These are phyloP conservation scores for Wallacemonas sp. DNA, from an alignment of 208 protist species.

Conservation along the genomic window DNA sequence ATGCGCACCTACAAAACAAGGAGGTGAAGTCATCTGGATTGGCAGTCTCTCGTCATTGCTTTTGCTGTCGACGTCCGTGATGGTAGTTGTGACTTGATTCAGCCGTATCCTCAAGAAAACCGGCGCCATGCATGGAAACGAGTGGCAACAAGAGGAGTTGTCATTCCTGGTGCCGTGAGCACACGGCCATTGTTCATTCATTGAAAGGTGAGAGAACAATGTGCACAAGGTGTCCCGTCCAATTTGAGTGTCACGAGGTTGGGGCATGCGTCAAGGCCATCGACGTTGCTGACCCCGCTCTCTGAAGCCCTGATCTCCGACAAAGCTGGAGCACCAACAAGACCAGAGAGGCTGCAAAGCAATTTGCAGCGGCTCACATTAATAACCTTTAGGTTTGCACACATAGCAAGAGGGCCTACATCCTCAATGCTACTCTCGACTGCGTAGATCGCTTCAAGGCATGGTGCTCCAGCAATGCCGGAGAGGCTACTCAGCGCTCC, in stretches of 20 bases:
- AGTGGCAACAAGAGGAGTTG: too few relatives aligned
- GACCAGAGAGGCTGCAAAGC: background rate
- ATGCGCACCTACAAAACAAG: too few relatives aligned
- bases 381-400: background rate
- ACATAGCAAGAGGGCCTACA: background rate
- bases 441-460: background rate
- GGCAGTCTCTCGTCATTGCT: too few relatives aligned
- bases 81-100: too few relatives aligned
- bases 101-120: too few relatives aligned
- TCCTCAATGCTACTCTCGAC: background rate
- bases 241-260: conserved; percentile 5
- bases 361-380: conserved; percentile 8
- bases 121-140: too few relatives aligned
- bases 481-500: background rate
- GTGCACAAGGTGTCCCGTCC: background rate
- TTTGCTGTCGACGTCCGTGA: too few relatives aligned
- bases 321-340: conserved; percentile 15
- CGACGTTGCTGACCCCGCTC: conserved; percentile 1
- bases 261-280: conserved; percentile 14
- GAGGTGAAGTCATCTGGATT: too few relatives aligned
- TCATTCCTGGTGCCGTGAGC: too few relatives aligned
- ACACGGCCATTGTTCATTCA: too few relatives aligned
- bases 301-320: conserved; percentile 1
- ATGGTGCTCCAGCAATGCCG: background rate
- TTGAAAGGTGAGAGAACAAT: too few relatives aligned